A percentile compares a stretch with the other conserved stretches of the same genome.
Evolutionary conservation across 345 rosid species (phyloP).

Genomic region (Salix purpurea): DNA sequence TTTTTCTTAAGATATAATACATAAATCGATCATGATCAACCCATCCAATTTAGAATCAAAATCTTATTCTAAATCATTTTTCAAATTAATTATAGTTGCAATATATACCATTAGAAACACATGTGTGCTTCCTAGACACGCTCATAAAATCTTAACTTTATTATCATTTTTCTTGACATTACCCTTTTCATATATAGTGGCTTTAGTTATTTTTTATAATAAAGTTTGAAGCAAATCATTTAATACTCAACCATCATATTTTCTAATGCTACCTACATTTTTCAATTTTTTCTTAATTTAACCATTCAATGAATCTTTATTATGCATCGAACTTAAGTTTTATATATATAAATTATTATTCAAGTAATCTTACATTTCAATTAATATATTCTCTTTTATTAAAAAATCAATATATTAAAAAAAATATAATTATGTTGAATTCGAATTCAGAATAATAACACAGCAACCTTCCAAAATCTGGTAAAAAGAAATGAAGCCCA

Average conservation of each 20-base stretch:
- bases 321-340: background rate
- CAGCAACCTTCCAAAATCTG: background rate
- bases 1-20: no score
- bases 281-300: background rate
- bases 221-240: background rate
- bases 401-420: background rate
- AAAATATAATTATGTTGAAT: background rate
- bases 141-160: background rate
- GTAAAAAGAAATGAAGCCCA: background rate
- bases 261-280: background rate
- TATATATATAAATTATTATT: background rate
- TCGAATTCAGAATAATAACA: background rate
- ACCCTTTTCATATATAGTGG: background rate
- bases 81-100: background rate
- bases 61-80: no score
- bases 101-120: slow-evolving; percentile 4
- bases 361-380: background rate
- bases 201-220: background rate
- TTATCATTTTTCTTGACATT: slow-evolving; percentile 10
- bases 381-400: background rate
- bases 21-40: no score
- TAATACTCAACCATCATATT: no score
- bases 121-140: slow-evolving; percentile 10
- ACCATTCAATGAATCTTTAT: no score
- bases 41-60: no score